Evolutionary conservation across 148 eudicot species (phyloP), one percentile per base, ranked within the genome.

Genomic region (Rhododendron williamsianum): DNA sequence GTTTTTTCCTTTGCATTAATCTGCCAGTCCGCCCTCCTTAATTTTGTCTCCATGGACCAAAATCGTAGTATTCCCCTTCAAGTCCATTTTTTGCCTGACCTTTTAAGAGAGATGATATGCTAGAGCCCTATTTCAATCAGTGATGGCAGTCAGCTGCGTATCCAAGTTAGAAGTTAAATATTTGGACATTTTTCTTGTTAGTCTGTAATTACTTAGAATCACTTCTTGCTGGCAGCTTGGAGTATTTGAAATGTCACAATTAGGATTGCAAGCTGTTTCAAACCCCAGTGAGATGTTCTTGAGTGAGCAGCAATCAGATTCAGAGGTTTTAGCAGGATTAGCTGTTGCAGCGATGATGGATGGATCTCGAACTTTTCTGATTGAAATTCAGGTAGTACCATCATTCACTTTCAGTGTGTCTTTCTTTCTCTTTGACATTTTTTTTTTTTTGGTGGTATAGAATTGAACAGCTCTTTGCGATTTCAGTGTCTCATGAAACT

Each of bases 281-380:
- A 95, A 97, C 83, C 96, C 99, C 58, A 94, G 95, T 85, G 96
- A 91, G 89, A 97, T 97, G 88, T 97, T 93, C 82, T 88, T 97
- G 88, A 91, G 90, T 67, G 96, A 94, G 82, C 92, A 90, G 82
- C 92, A 91, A 81, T 74, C 91, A 82, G 92, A 94, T 84, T 95
- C 99, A n/a, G 99, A 95, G 41, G 85, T 89, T 87, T 89, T 94
- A 86, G 94, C 98, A 77, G 99, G 99, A 87, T 86, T 93, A 86
- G 99, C 99, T 83, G 92, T 94, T 73, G 91, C 98, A 84, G 98
- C 89, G 18, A 87, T 94, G 78, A 90, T 97, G 91, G 98, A 97
- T 88, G 98, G 98, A 48, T 94, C 99, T 87, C 96, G 99, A 86
- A 88, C 95, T 85, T 97, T 97, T 87, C 91, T 97, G 65, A 87